A percentile compares a stretch with the other conserved stretches of the same genome.
Conservation (phyloP, 2,329 filamentous ascomycete genomes). For the Trichoderma oligosporum region DNA sequence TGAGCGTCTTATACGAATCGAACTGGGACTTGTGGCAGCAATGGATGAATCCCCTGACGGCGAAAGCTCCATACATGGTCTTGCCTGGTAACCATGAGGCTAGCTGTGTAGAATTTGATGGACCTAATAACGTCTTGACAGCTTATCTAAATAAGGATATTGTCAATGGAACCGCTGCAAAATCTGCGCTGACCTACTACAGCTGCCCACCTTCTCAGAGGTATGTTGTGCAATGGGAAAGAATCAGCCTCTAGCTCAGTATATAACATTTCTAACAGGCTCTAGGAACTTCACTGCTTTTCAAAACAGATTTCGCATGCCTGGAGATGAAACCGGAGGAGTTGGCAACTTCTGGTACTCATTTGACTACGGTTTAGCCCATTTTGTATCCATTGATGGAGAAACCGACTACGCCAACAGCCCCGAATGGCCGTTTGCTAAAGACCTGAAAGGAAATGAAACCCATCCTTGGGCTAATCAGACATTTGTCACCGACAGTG, state of each 20-base stretch:
- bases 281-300: conserved; percentile 3
- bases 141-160: neutral
- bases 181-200: conserved; percentile 3
- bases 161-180: neutral
- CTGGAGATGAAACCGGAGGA: conserved; percentile 2
- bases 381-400: conserved; percentile 1
- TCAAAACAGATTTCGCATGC: conserved; percentile 12
- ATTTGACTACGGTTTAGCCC: conserved; percentile 6
- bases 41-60: neutral
- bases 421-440: conserved; percentile 11
- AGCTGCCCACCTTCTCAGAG: conserved; percentile 11
- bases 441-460: neutral
- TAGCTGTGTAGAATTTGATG: conserved; percentile 9
- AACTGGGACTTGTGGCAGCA: conserved; percentile 14
- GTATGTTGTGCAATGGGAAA: neutral
- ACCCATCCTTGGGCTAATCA: conserved; percentile 6
- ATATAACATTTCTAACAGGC: neutral
- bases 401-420: conserved; percentile 6
- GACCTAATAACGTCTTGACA: neutral
- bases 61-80: conserved; percentile 3
- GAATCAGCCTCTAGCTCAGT: neutral
- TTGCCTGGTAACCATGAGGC: conserved; percentile 7
- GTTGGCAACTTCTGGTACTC: conserved; percentile 14
- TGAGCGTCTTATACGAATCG: conserved; percentile 6
- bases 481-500: conserved; percentile 12